Base-by-base conservation (phyloP, 164 flowering plant genomes). In the Cinnamomum chago region DNA sequence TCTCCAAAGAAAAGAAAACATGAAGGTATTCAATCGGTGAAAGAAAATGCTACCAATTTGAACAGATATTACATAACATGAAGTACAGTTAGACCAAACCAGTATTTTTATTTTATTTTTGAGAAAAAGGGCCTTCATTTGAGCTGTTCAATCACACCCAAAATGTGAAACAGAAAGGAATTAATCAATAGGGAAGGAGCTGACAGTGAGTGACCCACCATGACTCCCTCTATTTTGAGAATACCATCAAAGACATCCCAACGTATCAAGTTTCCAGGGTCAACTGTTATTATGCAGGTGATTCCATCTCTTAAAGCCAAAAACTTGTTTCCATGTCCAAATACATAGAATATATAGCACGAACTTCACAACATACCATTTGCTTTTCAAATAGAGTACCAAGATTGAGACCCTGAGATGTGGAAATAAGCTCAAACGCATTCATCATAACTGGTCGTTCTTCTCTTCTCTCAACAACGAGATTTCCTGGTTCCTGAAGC, bases 381-480 rank as follows among this genome's bases (percentile, higher is more conserved):
- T 88, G 95, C 81, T 90, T 94, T 74, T 94, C 98, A 82, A 94
- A 94, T 51, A 94, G 87, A 71, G 77, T 76, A 76, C 91, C 75
- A 25, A 95, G 95, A 82, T 95, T 95, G 76, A 94, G 93, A 80
- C 98, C 98, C 85, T 92, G 98, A 52, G 98, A 91, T 74, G 85
- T 94, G 28, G 98, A 92, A 58, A 94, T 94, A 52, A 94, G 97
- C 85, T 94, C 97, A 78, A 94, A 94, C 0, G 98, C 98, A 88
- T 94, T 94, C 98, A 94, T 88, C 25, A 89, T 79, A 20, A 86
- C 83, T 66, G 99, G 99, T 47, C 82, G 84, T 73, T 82, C 95
- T 79, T 91, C 97, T 75, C 92, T 85, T 81, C 89, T 87, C 85
- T 92, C 98, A 80, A 94, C 97, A 60, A 94, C 95, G 70, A 92